phyloP scores from a whole-genome alignment of 306 rosid species.

The Trifolium subterraneum region DNA sequence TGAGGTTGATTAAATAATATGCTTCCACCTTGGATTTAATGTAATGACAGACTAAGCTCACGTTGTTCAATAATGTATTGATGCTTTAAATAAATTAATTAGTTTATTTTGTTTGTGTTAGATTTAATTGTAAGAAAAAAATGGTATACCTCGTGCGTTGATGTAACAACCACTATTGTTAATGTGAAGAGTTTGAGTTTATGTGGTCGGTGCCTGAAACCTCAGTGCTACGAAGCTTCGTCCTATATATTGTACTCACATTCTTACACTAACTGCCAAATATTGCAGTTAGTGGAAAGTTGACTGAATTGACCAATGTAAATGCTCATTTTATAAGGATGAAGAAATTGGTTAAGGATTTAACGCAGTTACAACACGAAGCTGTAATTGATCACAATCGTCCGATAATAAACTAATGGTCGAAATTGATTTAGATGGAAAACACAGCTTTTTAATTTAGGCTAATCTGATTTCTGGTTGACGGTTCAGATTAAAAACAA shows the following conservation, averaged over 20 bases:
- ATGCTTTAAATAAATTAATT: constrained; percentile 34
- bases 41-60: constrained; percentile 72
- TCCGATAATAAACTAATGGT: too few relatives aligned
- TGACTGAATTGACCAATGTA: not conserved
- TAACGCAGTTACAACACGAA: too few relatives aligned
- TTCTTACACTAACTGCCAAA: constrained; percentile 39
- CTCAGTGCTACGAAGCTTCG: constrained; percentile 65
- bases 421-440: too few relatives aligned
- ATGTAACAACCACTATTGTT: constrained; percentile 48
- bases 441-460: too few relatives aligned
- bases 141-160: constrained; percentile 60
- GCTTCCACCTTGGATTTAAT: constrained; percentile 68
- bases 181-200: constrained; percentile 33
- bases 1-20: constrained; percentile 26
- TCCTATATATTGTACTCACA: constrained; percentile 22
- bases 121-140: constrained; percentile 40
- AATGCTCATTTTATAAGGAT: constrained; percentile 17
- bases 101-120: constrained; percentile 21
- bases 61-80: constrained; percentile 66
- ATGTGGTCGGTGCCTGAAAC: constrained; percentile 70
- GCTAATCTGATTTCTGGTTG: too few relatives aligned
- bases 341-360: too few relatives aligned
- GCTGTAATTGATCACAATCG: too few relatives aligned
- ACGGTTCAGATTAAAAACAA: too few relatives aligned
- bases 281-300: not conserved